phyloP scores from a whole-genome alignment of 2,329 filamentous ascomycete species.

The Fulvia fulva region DNA sequence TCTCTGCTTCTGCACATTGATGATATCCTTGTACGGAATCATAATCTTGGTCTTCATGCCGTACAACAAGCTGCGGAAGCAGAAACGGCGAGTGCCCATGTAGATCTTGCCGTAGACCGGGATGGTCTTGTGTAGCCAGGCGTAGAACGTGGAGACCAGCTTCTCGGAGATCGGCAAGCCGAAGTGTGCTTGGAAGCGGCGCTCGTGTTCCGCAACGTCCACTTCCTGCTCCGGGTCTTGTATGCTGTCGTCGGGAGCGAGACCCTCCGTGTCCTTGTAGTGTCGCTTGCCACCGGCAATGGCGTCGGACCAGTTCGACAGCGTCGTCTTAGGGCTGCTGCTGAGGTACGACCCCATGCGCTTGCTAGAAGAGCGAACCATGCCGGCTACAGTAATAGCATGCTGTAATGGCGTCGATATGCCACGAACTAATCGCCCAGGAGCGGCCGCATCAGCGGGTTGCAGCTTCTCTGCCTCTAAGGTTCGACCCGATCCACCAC shows the following conservation, averaged over 20 bases:
- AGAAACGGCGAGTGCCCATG: slow-evolving; percentile 80
- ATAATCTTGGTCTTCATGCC: slow-evolving; percentile 90
- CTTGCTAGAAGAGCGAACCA: slow-evolving; percentile 60
- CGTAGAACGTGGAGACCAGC: slow-evolving; percentile 85
- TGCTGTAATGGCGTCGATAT: slow-evolving; percentile 21
- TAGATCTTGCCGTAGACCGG: slow-evolving; percentile 97
- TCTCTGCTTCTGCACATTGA: slow-evolving; percentile 91
- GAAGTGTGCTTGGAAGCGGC: slow-evolving; percentile 84
- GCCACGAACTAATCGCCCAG: slow-evolving; percentile 17
- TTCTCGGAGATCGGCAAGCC: slow-evolving; percentile 79
- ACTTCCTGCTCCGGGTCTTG: slow-evolving; percentile 55
- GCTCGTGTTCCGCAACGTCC: slow-evolving; percentile 51
- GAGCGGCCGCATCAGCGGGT: slow-evolving; percentile 8
- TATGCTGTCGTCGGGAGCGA: slow-evolving; percentile 60
- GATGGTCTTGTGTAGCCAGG: slow-evolving; percentile 82
- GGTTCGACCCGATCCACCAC: slow-evolving; percentile 16
- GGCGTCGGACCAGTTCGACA: slow-evolving; percentile 96
- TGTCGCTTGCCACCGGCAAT: slow-evolving; percentile 88
- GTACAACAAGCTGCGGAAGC: slow-evolving; percentile 85
- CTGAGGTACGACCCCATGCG: slow-evolving; percentile 65
- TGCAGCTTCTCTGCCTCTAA: slow-evolving; percentile 6
- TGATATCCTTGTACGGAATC: slow-evolving; percentile 82
- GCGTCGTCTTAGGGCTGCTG: slow-evolving; percentile 90
- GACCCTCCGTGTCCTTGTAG: slow-evolving; percentile 69
- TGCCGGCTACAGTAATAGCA: slow-evolving; percentile 19